Evolutionary conservation across 2,329 filamentous ascomycete species (phyloP).

Genomic region (Ramularia endophylla): DNA sequence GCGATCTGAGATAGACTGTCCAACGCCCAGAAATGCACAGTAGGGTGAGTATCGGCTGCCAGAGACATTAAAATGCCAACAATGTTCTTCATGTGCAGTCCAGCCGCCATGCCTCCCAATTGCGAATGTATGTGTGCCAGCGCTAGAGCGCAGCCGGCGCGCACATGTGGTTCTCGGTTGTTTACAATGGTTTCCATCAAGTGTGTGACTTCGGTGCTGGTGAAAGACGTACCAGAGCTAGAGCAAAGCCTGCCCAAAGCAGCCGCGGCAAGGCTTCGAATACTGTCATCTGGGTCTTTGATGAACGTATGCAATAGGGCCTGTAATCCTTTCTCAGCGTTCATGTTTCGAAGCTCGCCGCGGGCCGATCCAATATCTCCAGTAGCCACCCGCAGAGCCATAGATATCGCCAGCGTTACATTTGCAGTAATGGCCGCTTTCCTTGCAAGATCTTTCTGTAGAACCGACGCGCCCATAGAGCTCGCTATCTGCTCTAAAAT

Average conservation of each 20-base stretch:
- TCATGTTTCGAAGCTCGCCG: slow-evolving; percentile 66
- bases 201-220: slow-evolving; percentile 81
- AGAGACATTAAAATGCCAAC: slow-evolving; percentile 98
- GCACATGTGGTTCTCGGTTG: slow-evolving; percentile 86
- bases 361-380: slow-evolving; percentile 69
- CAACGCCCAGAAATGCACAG: slow-evolving; percentile 94
- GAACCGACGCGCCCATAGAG: slow-evolving; percentile 69
- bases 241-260: slow-evolving; percentile 81
- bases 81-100: slow-evolving; percentile 93
- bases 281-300: slow-evolving; percentile 74
- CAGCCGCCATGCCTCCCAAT: slow-evolving; percentile 95
- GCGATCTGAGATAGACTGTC: slow-evolving; percentile 81
- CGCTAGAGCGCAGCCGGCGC: slow-evolving; percentile 90
- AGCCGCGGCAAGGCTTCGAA: slow-evolving; percentile 79
- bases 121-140: slow-evolving; percentile 90
- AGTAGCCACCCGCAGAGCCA: slow-evolving; percentile 74
- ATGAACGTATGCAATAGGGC: slow-evolving; percentile 71
- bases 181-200: slow-evolving; percentile 90
- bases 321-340: slow-evolving; percentile 67
- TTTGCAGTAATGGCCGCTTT: slow-evolving; percentile 91
- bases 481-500: slow-evolving; percentile 91
- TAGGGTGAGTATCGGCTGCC: slow-evolving; percentile 89
- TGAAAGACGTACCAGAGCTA: slow-evolving; percentile 79
- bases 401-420: slow-evolving; percentile 72
- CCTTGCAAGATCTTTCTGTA: slow-evolving; percentile 80